Evolutionary conservation across 192 early-diverging fungal genomes (phyloP), one percentile per base, ranked within the genome.

Genomic region (Mortierella antarctica): DNA sequence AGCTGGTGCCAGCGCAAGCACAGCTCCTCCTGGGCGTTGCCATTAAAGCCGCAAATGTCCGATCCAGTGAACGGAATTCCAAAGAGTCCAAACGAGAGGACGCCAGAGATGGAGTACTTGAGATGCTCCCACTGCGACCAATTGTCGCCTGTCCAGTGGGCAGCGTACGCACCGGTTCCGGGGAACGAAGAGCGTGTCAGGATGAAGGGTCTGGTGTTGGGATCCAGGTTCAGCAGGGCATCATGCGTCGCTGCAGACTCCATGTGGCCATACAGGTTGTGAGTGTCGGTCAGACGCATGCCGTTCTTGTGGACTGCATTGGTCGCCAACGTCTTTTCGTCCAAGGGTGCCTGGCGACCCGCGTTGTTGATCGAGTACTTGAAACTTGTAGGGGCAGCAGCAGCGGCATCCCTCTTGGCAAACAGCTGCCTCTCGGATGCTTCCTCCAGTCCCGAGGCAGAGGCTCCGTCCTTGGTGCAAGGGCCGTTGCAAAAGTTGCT

Each of bases 21-120:
- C 20, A 94, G 83, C 56, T 92, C 87, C 65, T 91, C 89, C 1
- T 86, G 87, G 0, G 89, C 76, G 39, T 88, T 82, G 5, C 81
- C 79, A 18, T 82, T 84, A 76, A 94, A 94, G 10, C 92, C 92
- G 65, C 92, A 91, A 44, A 94, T 88, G 71, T 94, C 92, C 14
- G 92, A 72, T 17, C 92, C 92, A 3, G 88, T 83, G 80, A 90
- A 89, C 0, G 90, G 91, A 44, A 94, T 90, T 45, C 91, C 92
- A 72, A 92, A 92, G 13, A 93, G 73, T 23, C 91, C 89, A 80
- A 94, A 91, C 48, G 83, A 83, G n/a, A 94, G 79, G 44, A 88
- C 70, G 9, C 83, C 88, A 9, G 91, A 60, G 60, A 93, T 89
- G 0, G 91, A 93, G 21, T 83, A 45, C 44, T 86, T 82, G 65